These are phyloP conservation scores for Rusavskia elegans DNA, from an alignment of 495 filamentous ascomycete genomes.

Conservation along the genomic window DNA sequence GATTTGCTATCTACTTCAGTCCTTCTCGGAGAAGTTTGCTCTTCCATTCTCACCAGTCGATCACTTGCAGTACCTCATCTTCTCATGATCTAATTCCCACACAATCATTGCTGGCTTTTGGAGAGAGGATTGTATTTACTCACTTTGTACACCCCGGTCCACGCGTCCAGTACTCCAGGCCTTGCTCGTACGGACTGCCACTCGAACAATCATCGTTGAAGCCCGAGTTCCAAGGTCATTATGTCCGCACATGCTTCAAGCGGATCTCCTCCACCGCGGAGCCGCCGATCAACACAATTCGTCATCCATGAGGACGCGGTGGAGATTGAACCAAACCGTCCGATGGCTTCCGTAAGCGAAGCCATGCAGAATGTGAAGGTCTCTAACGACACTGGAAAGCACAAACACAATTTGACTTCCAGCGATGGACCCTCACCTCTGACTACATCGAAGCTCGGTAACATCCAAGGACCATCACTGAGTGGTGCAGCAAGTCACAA, in stretches of 20 bases:
- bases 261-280: constrained; percentile 32
- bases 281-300: constrained; percentile 16
- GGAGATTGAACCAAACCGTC: constrained; percentile 4
- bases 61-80: constrained; percentile 2
- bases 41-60: constrained; percentile 5
- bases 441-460: constrained; percentile 25
- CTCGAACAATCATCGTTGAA: neutral
- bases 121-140: constrained; percentile 5
- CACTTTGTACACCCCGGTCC: neutral
- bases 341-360: constrained; percentile 6
- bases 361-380: neutral
- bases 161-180: neutral
- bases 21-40: constrained; percentile 5
- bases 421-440: constrained; percentile 20
- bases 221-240: neutral
- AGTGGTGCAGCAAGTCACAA: constrained; percentile 15
- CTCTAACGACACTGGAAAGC: neutral
- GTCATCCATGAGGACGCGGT: constrained; percentile 12
- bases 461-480: constrained; percentile 14
- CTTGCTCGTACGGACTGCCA: neutral
- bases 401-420: constrained; percentile 16
- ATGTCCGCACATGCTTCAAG: constrained; percentile 32
- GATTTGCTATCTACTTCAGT: constrained; percentile 4
- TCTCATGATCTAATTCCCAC: constrained; percentile 9
- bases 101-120: constrained; percentile 14